Evolutionary conservation across 2,329 filamentous ascomycete species (phyloP), one percentile per base, ranked within the genome.

Genomic region (Exophiala alcalophila): DNA sequence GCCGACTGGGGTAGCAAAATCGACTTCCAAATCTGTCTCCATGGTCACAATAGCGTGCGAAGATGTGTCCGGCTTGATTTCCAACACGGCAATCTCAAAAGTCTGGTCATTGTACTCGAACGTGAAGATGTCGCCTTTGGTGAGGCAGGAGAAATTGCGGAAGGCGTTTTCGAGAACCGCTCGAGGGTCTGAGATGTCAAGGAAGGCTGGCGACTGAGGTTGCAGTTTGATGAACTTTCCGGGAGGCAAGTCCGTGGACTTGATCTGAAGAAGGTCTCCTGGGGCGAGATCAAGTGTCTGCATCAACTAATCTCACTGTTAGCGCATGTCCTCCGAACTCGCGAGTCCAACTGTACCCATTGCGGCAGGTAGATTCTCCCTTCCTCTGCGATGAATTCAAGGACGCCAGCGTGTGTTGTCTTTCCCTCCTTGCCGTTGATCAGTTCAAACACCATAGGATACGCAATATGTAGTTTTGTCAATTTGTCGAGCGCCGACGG

Each of bases 381-480:
- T 66, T 98, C 92, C 62, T 98, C 92, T 3, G 92, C 92, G 43
- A 95, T 92, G 61, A 98, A 98, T 66, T 98, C 92, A 52, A 98
- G 68, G 14, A 98, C 92, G 71, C 92, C 92, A 4, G 87, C 90
- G 66, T 98, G 92, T 18, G 91, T 92, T 62, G 85, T 83, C 63
- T 77, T 83, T 19, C 80, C 80, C 61, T 82, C 83, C 50, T 84
- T 80, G 16, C 90, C 89, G 62, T 97, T 98, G 58, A 87, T 85
- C 54, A 98, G 76, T 76, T 98, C 91, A 71, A 98, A 94, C 54
- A 97, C 78, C 73, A 98, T 86, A 5, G 92, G 92, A 72, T 95
- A 98, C 63, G 94, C 90, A 50, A 98, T 94, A 66, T 97, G 91
- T 11, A 98, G 73, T 61, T 90, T 80, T 11, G 92, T 96, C 56